Base-by-base conservation (phyloP, 2,329 filamentous ascomycete genomes). In the Venturia carpophila region DNA sequence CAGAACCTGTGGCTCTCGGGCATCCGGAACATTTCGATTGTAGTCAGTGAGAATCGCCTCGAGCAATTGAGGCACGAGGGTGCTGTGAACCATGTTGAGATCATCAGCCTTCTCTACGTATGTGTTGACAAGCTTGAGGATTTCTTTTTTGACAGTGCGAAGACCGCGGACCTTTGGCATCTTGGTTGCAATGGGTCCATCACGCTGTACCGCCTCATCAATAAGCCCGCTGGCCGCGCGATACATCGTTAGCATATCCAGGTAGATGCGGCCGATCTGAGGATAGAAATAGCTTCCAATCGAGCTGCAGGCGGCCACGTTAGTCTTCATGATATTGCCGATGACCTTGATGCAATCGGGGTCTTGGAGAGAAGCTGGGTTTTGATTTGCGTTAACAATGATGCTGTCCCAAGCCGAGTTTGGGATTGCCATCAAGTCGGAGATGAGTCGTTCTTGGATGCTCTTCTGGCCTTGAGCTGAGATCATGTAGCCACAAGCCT, bases 291-390 rank as follows among this genome's bases (percentile, higher is more conserved):
- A 99, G 63, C 91, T 87, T 42, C 95, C 94, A 66, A 99, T 94
- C 0, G 94, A 97, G 43, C 90, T 91, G 76, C 94, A 99, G 43
- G 94, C 94, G n/a, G 95, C 93, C 5, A 99, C 94, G 71, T 99
- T 99, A 0, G 94, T 99, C 84, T 99, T 99, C 94, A 99, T 99
- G 74, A 99, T 97, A 78, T 99, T 99, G 69, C 94, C 94, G 68
- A 99, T 92, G 70, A 99, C 88, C 81, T 99, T 99, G 80, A 99
- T 97, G 0, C 92, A 96, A 70, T 99, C 92, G 13, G 87, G 82
- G 72, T 97, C 92, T 75, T 97, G 91, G 15, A 99, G 82, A 69
- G 94, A 92, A 27, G 87, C 83, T 0, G 94, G 91, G 73, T 97
- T 88, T 67, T 88, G 83, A 64, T 91, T 94, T 30, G 94, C 94